phyloP scores from a whole-genome alignment of 2,329 filamentous ascomycete species.

The Tolypocladium guangdongense region DNA sequence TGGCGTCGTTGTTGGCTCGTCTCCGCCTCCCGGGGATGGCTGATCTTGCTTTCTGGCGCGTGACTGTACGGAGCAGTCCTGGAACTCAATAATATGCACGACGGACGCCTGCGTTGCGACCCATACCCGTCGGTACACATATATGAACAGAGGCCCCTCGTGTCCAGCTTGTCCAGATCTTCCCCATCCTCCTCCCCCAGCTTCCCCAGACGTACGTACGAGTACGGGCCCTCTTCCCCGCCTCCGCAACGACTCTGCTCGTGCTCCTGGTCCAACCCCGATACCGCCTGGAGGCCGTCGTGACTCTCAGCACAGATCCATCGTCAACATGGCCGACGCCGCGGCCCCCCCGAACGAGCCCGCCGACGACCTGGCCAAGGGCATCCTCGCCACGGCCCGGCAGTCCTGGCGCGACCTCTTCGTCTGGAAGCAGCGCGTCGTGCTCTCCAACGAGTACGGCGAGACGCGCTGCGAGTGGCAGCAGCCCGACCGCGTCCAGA shows the following conservation, averaged over 20 bases:
- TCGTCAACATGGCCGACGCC: neutral
- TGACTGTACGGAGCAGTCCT: neutral
- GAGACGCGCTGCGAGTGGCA: constrained; percentile 60
- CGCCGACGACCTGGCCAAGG: constrained; percentile 58
- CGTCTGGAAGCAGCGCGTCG: constrained; percentile 63
- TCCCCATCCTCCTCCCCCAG: neutral
- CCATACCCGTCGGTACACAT: neutral
- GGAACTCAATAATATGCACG: neutral
- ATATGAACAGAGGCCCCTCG: neutral
- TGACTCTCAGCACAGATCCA: neutral
- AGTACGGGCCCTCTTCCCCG: neutral
- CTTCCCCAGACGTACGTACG: neutral
- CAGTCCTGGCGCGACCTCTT: constrained; percentile 56
- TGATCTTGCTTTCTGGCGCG: neutral
- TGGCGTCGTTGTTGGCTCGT: neutral
- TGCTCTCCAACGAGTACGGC: constrained; percentile 52
- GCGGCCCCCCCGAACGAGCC: constrained; percentile 25
- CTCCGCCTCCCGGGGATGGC: neutral
- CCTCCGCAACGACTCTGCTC: no score
- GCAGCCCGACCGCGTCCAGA: constrained; percentile 51
- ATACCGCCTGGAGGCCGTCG: neutral
- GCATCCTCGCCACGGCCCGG: constrained; percentile 51
- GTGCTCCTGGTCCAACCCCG: neutral
- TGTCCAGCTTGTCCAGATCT: neutral
- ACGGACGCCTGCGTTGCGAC: neutral